A percentile compares a stretch with the other conserved stretches of the same genome.
Conservation (phyloP, 192 early-diverging fungal species). For the Phlyctochytrium planicorne region DNA sequence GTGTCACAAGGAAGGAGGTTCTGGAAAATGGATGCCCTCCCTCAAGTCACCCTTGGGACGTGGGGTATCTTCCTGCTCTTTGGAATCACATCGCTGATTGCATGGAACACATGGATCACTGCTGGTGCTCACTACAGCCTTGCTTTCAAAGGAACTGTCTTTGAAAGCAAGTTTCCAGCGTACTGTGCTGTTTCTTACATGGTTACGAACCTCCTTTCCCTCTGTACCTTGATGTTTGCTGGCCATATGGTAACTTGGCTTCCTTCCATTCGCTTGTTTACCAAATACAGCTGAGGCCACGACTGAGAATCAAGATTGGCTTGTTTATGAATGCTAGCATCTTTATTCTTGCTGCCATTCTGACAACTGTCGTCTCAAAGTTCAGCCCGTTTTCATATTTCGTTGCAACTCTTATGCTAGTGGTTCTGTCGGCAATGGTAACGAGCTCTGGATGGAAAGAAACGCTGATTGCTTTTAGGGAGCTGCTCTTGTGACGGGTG, state of each 20-base stretch:
- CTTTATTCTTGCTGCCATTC: background rate
- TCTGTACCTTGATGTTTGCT: background rate
- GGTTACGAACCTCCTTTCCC: background rate
- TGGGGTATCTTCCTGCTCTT: background rate
- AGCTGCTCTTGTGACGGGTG: background rate
- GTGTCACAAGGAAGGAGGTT: too few relatives aligned
- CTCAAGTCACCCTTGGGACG: too few relatives aligned
- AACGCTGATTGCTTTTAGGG: background rate
- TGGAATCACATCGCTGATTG: background rate
- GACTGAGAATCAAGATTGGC: background rate
- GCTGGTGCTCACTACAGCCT: background rate
- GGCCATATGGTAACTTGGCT: background rate
- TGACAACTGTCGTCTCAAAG: background rate
- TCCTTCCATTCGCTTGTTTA: background rate
- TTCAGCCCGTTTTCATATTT: background rate
- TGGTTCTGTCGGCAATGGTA: too few relatives aligned
- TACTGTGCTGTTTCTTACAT: background rate
- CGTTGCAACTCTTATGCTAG: background rate
- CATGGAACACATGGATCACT: slow-evolving; percentile 9
- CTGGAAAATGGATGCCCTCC: too few relatives aligned
- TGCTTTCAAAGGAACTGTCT: background rate
- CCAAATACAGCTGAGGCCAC: background rate
- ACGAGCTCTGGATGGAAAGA: too few relatives aligned
- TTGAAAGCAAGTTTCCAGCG: background rate
- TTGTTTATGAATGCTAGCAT: background rate